phyloP scores from a whole-genome alignment of 495 filamentous ascomycete species.

The Trichocladium antarcticum region DNA sequence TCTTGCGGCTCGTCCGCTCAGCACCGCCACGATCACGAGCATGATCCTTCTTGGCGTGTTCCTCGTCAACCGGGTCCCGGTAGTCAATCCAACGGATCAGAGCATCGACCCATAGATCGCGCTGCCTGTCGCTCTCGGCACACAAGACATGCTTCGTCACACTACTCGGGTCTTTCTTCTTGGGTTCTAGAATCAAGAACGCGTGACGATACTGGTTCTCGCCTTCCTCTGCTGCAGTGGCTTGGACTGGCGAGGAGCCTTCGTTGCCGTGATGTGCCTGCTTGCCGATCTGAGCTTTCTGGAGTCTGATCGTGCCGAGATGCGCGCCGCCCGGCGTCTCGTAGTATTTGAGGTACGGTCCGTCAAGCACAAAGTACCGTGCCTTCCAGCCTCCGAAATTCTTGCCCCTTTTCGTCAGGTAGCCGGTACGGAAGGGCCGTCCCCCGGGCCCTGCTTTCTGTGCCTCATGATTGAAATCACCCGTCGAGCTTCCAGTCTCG shows the following conservation, averaged over 20 bases:
- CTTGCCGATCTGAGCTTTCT: constrained; percentile 87
- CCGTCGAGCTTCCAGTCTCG: constrained; percentile 43
- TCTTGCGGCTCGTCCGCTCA: constrained; percentile 38
- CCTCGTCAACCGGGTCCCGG: constrained; percentile 48
- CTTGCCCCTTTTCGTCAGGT: constrained; percentile 91
- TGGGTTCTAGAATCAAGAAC: constrained; percentile 87
- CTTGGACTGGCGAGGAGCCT: constrained; percentile 50
- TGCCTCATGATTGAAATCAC: constrained; percentile 30
- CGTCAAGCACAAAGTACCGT: constrained; percentile 84
- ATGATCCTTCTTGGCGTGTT: constrained; percentile 21
- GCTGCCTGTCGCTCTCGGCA: constrained; percentile 85
- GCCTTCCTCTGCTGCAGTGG: constrained; percentile 51
- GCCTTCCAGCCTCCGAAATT: constrained; percentile 99
- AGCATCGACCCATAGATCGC: constrained; percentile 87
- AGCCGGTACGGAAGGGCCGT: constrained; percentile 70
- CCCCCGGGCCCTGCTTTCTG: constrained; percentile 46
- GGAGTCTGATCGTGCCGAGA: constrained; percentile 84
- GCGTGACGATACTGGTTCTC: constrained; percentile 96
- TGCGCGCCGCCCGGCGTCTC: constrained; percentile 80
- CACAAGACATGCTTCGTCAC: constrained; percentile 91
- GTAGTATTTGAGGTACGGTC: constrained; percentile 81
- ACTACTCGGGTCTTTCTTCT: constrained; percentile 86
- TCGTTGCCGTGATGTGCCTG: constrained; percentile 55
- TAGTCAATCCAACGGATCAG: constrained; percentile 84
- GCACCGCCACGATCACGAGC: constrained; percentile 29